Evolutionary conservation across 345 rosid genomes (phyloP).

Genomic region (sweet orange (Citrus sinensis)): DVS_A1.0 CM039163.1:7147001-7147500

Average conservation of each 20-base stretch:
- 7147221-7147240: background rate
- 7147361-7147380: constrained; percentile 37
- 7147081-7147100: background rate
- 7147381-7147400: constrained; percentile 35
- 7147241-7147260: background rate
- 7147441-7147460: background rate
- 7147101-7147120: background rate
- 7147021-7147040: background rate
- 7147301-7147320: constrained; percentile 34
- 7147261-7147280: background rate
- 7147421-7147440: constrained; percentile 1
- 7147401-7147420: constrained; percentile 15
- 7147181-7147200: background rate
- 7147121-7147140: background rate
- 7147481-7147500: constrained; percentile 19
- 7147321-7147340: constrained; percentile 21
- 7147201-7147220: background rate
- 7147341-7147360: constrained; percentile 24
- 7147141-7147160: background rate
- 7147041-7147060: background rate
- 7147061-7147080: background rate
- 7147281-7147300: background rate
- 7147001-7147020: background rate
- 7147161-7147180: background rate
- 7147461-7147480: background rate